Evolutionary conservation across 495 filamentous ascomycete genomes (phyloP).

Genomic region (Cladorrhinum samala): DNA sequence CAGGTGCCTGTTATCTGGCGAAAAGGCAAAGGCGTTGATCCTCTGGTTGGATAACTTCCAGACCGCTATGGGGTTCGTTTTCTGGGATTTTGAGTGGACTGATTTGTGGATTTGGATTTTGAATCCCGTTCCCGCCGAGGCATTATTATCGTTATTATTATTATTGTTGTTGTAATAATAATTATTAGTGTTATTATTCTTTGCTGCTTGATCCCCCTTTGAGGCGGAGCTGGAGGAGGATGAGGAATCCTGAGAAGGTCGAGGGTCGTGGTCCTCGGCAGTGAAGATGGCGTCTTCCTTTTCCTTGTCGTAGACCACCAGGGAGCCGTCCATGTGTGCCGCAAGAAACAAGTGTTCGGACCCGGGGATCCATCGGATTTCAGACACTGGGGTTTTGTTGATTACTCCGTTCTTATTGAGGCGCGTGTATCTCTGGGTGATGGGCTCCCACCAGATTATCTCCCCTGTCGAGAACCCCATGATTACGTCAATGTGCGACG

Average conservation of each 20-base stretch:
- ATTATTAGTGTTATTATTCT: too few relatives aligned
- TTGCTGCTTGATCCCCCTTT: constrained; percentile 20
- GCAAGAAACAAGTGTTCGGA: constrained; percentile 93
- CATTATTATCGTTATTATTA: too few relatives aligned
- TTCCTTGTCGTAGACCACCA: constrained; percentile 97
- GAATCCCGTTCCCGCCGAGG: constrained; percentile 12
- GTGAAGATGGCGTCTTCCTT: constrained; percentile 76
- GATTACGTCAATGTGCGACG: constrained; percentile 77
- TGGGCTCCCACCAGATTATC: constrained; percentile 98
- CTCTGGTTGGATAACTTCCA: constrained; percentile 88
- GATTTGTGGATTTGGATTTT: constrained; percentile 69
- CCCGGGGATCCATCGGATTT: constrained; percentile 87
- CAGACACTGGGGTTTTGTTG: constrained; percentile 73
- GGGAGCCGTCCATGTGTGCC: constrained; percentile 85
- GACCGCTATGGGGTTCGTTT: constrained; percentile 80
- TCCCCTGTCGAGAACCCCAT: constrained; percentile 95
- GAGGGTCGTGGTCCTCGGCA: constrained; percentile 40
- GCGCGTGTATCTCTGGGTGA: constrained; percentile 90
- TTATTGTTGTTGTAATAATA: constrained; percentile 33
- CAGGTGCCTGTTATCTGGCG: constrained; percentile 77
- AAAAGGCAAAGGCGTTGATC: constrained; percentile 85
- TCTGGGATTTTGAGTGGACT: constrained; percentile 86
- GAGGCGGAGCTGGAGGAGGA: not conserved
- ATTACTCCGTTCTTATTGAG: constrained; percentile 96
- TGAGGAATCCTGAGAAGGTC: constrained; percentile 1